Evolutionary conservation across 345 rosid genomes (phyloP).

Genomic region (Microcos paniculata): DNA sequence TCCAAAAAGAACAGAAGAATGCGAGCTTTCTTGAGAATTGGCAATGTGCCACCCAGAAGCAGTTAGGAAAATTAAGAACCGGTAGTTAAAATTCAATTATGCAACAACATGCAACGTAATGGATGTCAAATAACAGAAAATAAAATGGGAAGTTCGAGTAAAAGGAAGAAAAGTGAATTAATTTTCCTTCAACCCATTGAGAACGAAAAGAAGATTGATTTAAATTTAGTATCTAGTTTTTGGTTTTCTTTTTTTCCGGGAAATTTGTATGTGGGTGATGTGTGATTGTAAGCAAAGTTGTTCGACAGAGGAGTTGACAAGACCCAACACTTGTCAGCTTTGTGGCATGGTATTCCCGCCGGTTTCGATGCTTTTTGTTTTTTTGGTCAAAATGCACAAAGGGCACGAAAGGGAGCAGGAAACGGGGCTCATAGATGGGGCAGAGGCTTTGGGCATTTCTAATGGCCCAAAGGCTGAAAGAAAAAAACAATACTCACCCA

Average conservation of each 20-base stretch:
- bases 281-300: slow-evolving; percentile 1
- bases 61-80: not conserved
- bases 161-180: not conserved
- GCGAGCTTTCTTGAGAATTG: not conserved
- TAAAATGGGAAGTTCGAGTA: not conserved
- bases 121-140: not conserved
- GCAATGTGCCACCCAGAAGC: not conserved
- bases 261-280: not conserved
- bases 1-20: not conserved
- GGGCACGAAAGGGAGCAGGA: too few relatives aligned
- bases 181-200: not conserved
- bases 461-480: not conserved
- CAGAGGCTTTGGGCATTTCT: not conserved
- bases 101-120: not conserved
- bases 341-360: not conserved
- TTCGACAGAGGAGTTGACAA: not conserved
- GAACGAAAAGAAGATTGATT: not conserved
- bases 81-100: not conserved
- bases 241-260: not conserved
- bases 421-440: too few relatives aligned
- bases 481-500: too few relatives aligned
- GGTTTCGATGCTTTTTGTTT: not conserved
- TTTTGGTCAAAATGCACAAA: too few relatives aligned
- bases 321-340: slow-evolving; percentile 10
- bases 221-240: not conserved